Evolutionary conservation across 495 filamentous ascomycete genomes (phyloP).

Genomic region (Aspergillus leporis): DNA sequence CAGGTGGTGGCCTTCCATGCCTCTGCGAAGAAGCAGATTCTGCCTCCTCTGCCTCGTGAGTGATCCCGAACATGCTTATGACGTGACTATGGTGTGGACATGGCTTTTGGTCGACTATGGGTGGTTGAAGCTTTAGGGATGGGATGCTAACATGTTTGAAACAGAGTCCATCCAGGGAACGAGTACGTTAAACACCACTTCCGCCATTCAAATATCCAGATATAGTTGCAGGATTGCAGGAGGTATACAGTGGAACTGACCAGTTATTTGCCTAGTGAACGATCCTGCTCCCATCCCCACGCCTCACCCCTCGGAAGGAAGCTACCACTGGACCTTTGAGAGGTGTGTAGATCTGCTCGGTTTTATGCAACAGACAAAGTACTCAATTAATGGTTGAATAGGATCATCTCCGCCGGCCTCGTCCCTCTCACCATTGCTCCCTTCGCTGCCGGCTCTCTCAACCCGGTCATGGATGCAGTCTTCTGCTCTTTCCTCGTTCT

Average conservation of each 20-base stretch:
- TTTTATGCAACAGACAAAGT: neutral
- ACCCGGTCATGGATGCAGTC: constrained; percentile 83
- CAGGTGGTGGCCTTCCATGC: constrained; percentile 71
- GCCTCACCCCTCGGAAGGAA: constrained; percentile 74
- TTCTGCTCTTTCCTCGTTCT: constrained; percentile 82
- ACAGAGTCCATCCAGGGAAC: constrained; percentile 77
- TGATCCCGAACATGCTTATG: constrained; percentile 18
- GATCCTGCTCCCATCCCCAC: constrained; percentile 78
- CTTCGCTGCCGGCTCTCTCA: constrained; percentile 86
- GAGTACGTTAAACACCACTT: constrained; percentile 57
- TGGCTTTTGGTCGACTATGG: neutral
- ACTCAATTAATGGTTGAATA: constrained; percentile 24
- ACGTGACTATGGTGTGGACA: neutral
- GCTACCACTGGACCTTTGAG: constrained; percentile 98
- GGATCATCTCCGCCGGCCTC: constrained; percentile 71
- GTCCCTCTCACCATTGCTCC: constrained; percentile 86
- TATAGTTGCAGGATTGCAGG: neutral
- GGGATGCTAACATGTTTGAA: constrained; percentile 30
- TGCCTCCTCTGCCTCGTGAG: constrained; percentile 70
- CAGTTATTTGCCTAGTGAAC: constrained; percentile 62
- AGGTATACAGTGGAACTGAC: constrained; percentile 22
- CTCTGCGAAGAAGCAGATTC: constrained; percentile 63
- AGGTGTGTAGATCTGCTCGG: constrained; percentile 50
- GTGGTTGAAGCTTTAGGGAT: neutral
- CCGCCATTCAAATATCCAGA: neutral